Base-by-base conservation (phyloP, 495 filamentous ascomycete genomes). In the Saxophila tyrrhenica region DNA sequence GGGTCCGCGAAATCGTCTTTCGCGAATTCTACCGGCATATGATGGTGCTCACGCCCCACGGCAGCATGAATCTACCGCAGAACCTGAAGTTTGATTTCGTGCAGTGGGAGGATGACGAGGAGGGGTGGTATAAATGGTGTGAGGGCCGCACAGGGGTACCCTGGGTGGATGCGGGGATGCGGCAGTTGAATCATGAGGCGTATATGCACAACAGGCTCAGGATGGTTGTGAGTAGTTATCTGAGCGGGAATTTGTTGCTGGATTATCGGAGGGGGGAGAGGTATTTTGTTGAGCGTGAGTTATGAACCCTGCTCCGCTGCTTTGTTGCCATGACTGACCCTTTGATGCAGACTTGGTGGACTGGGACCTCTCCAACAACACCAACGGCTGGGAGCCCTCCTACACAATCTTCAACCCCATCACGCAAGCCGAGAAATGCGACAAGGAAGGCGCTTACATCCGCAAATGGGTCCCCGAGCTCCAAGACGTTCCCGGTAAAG, bases 381-480 rank as follows among this genome's bases (percentile, higher is more conserved):
- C 71, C 35, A 69, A 72, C 45, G 71, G 71, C 5, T 74, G 72
- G 72, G 70, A 74, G 57, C 72, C 72, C 11, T 56, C 48, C 21
- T 73, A 74, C 49, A 74, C 72, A 15, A 65, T 74, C 1, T 74
- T 72, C 57, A 74, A 73, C 45, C 72, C 72, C 9, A 66, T 70
- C 16, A 59, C 35, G 16, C 72, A 74, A 51, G 72, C 71, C n/a
- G 70, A 73, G 65, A 73, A 65, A 64, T 68, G 76, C 52, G 79
- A 82, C 60, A 67, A 71, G 0, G 68, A 78, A 0, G 79, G 78
- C 1, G 72, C 77, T 24, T 82, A 78, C 62, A 81, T 82, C 25
- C 59, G 77, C 5, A 69, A 68, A n/a, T 82, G 78, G 77, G 73
- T 82, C 10, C 78, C 77, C 0, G 79, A 82, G 60, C 58, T 74